These are phyloP conservation scores for Cyclostephanos tholiformis DNA, from an alignment of 108 stramenopile species.

Conservation along the genomic window DNA sequence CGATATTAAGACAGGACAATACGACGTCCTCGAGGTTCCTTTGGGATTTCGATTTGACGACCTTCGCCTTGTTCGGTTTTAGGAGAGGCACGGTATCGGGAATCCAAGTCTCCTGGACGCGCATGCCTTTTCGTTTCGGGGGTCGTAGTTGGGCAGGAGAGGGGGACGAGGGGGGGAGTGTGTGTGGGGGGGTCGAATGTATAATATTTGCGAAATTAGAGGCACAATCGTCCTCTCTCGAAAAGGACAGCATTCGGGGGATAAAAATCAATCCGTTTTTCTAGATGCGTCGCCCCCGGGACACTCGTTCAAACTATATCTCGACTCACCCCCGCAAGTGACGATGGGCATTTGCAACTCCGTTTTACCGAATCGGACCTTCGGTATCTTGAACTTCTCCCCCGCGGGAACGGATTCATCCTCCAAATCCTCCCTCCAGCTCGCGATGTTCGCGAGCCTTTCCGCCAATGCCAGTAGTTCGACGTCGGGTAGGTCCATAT, in stretches of 20 bases:
- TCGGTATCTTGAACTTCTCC: constrained; percentile 45
- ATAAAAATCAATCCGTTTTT: too few relatives aligned
- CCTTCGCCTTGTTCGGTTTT: constrained; percentile 39
- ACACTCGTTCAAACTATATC: too few relatives aligned
- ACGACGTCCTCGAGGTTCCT: constrained; percentile 55
- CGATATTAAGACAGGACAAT: constrained; percentile 50
- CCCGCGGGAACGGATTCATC: constrained; percentile 11
- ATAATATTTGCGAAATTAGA: background rate
- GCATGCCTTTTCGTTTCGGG: constrained; percentile 19
- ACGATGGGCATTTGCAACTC: constrained; percentile 77
- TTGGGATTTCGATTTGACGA: constrained; percentile 48
- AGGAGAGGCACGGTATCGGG: constrained; percentile 57
- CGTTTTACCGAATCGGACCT: constrained; percentile 68
- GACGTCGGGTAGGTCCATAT: constrained; percentile 21
- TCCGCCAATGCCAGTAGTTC: constrained; percentile 39
- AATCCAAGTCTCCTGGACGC: constrained; percentile 60
- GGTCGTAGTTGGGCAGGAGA: too few relatives aligned
- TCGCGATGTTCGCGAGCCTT: constrained; percentile 31
- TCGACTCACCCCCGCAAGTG: constrained; percentile 73
- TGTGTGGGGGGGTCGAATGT: background rate
- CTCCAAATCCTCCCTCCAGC: constrained; percentile 38
- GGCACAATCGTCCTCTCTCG: too few relatives aligned
- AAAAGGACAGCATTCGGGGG: too few relatives aligned
- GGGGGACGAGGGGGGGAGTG: background rate
- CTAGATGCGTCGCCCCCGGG: too few relatives aligned